These are phyloP conservation scores for Citrus sp. DNA, from an alignment of 345 rosid species.

Conservation along the genomic window DNA sequence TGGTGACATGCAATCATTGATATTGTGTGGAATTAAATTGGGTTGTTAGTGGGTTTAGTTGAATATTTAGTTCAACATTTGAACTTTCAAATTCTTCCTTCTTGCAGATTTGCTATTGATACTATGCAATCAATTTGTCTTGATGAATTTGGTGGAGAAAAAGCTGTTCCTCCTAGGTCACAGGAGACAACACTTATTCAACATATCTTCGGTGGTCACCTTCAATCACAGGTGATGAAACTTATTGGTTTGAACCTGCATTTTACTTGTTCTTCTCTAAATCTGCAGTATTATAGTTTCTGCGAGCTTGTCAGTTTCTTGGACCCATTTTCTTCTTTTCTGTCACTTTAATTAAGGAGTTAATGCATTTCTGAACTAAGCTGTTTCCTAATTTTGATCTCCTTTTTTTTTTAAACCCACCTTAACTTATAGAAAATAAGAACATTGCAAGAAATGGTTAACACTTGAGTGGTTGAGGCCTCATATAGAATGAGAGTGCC, in stretches of 20 bases:
- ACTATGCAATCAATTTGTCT: slow-evolving; percentile 95
- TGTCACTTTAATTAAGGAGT: neutral
- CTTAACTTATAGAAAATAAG: neutral
- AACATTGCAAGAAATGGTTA: neutral
- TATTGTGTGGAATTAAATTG: neutral
- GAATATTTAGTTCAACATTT: neutral
- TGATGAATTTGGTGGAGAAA: slow-evolving; percentile 94
- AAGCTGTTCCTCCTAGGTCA: slow-evolving; percentile 56
- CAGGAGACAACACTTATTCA: slow-evolving; percentile 93
- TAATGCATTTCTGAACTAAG: neutral
- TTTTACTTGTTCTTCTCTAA: slow-evolving; percentile 1
- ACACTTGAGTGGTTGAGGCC: neutral
- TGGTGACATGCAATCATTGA: neutral
- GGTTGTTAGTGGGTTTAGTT: neutral
- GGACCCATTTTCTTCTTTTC: neutral
- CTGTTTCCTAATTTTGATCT: neutral
- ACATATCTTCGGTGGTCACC: slow-evolving; percentile 91
- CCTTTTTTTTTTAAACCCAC: neutral
- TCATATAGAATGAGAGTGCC: neutral
- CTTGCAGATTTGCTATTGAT: slow-evolving; percentile 80
- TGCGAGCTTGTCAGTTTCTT: neutral
- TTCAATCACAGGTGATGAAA: slow-evolving; percentile 77
- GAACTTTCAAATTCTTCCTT: neutral
- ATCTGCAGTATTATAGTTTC: neutral
- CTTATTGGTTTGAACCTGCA: slow-evolving; percentile 1